A percentile compares a stretch with the other conserved stretches of the same genome.
phyloP scores from a whole-genome alignment of 306 rosid genomes.

The Quercus alba region DNA sequence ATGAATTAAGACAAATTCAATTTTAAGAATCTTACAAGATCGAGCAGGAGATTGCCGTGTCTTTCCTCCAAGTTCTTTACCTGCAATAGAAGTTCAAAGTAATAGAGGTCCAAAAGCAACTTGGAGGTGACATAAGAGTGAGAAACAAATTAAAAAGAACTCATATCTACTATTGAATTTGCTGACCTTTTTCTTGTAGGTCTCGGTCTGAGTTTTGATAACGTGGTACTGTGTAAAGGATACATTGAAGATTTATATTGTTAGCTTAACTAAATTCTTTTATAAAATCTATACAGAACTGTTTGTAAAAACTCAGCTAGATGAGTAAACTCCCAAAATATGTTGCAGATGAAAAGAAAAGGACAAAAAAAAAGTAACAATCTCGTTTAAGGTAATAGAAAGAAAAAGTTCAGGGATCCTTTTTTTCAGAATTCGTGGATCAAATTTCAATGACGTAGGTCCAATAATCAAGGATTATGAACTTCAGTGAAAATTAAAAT shows the following conservation, averaged over 20 bases:
- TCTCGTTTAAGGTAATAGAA: no score
- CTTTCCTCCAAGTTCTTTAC: constrained; percentile 49
- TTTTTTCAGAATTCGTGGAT: neutral
- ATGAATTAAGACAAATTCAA: neutral
- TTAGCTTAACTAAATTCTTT: neutral
- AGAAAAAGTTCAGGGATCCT: neutral
- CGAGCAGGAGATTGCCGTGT: constrained; percentile 37
- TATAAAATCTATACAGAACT: neutral
- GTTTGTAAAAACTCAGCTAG: neutral
- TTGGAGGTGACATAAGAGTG: neutral
- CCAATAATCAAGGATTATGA: neutral
- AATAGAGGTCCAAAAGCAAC: neutral
- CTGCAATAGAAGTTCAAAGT: constrained; percentile 19
- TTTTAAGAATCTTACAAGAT: constrained; percentile 35
- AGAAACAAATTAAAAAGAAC: neutral
- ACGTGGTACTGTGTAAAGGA: constrained; percentile 60
- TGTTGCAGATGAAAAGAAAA: neutral
- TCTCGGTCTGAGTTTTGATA: constrained; percentile 52
- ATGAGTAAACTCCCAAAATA: neutral
- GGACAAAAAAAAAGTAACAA: no score
- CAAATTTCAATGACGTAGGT: neutral
- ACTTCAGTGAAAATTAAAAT: neutral
- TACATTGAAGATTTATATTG: neutral
- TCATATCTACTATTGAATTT: neutral
- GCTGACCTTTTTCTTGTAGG: constrained; percentile 61